Conservation (phyloP, 169 alveolate species). For the Cryptosporidium meleagridis region DNA sequence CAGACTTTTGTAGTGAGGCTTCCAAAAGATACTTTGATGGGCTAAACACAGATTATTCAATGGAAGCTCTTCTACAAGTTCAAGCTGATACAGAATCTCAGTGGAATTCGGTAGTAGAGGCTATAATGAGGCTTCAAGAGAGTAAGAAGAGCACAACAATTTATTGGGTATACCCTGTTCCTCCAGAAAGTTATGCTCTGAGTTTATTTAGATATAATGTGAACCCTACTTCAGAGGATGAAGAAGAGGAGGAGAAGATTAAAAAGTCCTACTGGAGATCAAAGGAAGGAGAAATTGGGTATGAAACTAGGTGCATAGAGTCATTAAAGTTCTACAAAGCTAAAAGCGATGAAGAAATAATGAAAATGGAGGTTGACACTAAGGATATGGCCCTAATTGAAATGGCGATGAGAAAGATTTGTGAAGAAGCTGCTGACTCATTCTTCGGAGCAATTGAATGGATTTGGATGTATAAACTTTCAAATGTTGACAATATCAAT, state of each 20-base stretch:
- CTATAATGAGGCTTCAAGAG: conserved; percentile 27
- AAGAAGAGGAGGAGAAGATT: conserved; percentile 15
- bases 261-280: background rate
- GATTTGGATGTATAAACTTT: conserved; percentile 47
- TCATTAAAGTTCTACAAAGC: conserved; percentile 7
- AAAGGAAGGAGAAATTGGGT: conserved; percentile 10
- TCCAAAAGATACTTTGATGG: conserved; percentile 63
- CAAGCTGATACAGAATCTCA: conserved; percentile 64
- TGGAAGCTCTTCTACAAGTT: conserved; percentile 26
- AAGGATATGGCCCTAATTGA: conserved; percentile 36
- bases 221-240: conserved; percentile 1
- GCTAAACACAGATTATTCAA: conserved; percentile 14
- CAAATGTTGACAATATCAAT: background rate
- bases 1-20: conserved; percentile 39
- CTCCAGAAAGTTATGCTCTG: conserved; percentile 26
- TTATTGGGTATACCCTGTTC: conserved; percentile 64
- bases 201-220: conserved; percentile 12
- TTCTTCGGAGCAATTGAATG: conserved; percentile 72
- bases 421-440: conserved; percentile 58
- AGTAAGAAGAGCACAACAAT: conserved; percentile 16
- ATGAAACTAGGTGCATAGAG: conserved; percentile 37
- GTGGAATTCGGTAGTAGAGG: conserved; percentile 60
- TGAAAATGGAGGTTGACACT: conserved; percentile 51
- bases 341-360: background rate
- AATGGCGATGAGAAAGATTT: conserved; percentile 17